phyloP scores from a whole-genome alignment of 371 early-diverging fungal species.

The Saksenaea vasiformis region DNA sequence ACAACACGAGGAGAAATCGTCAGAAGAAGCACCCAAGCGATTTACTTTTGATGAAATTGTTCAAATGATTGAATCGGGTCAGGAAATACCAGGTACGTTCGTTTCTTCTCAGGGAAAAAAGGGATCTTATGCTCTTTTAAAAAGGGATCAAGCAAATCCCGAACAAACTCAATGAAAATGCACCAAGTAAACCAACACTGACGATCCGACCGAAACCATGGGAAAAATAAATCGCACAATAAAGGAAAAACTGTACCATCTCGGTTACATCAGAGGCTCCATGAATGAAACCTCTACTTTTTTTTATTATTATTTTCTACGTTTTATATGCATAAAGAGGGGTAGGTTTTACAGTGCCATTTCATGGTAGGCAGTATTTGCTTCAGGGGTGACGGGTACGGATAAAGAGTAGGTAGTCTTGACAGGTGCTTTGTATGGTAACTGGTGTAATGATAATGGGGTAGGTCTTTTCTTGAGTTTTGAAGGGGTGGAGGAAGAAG shows the following conservation, averaged over 20 bases:
- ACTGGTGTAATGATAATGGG: not conserved
- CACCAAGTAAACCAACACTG: conserved; percentile 48
- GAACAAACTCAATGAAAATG: conserved; percentile 49
- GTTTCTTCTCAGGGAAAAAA: too few relatives aligned
- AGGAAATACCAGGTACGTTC: conserved; percentile 56
- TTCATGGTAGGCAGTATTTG: not conserved
- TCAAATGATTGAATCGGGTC: conserved; percentile 52
- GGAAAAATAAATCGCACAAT: conserved; percentile 27
- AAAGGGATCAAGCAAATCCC: conserved; percentile 59
- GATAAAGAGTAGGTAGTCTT: conserved; percentile 16
- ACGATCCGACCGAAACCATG: conserved; percentile 52
- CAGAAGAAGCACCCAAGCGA: not conserved
- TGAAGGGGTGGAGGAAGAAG: not conserved
- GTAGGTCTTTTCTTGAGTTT: conserved; percentile 8
- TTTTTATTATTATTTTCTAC: not conserved
- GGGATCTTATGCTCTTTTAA: not conserved
- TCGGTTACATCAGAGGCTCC: too few relatives aligned
- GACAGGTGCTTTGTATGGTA: conserved; percentile 12
- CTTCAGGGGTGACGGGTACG: conserved; percentile 17
- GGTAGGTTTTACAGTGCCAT: not conserved
- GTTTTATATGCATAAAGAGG: not conserved
- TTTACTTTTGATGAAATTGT: conserved; percentile 54
- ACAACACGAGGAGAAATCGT: not conserved
- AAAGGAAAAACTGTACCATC: not conserved
- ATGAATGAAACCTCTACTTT: not conserved